Percentiles rank a stretch among this genome's conserved stretches.
Conservation (phyloP, 441 rosid species). For the Adansonia gregorii region DNA sequence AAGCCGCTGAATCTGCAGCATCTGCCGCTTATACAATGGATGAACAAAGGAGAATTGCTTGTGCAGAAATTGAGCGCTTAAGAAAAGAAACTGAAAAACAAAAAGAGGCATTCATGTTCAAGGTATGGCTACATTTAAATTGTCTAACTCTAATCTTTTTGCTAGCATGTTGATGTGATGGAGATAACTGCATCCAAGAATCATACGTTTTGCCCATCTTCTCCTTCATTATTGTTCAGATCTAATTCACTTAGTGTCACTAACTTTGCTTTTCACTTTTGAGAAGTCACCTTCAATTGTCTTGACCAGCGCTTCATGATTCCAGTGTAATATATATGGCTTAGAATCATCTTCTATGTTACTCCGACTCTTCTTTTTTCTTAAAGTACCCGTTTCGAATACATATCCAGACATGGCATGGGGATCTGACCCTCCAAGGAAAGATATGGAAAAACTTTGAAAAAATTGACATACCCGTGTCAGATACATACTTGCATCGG, state of each 20-base stretch:
- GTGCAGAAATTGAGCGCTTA: constrained; percentile 71
- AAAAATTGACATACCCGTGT: too few species aligned
- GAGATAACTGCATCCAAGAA: constrained; percentile 3
- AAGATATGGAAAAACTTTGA: too few species aligned
- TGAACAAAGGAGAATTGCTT: constrained; percentile 82
- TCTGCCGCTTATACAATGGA: constrained; percentile 90
- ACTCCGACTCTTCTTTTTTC: too few species aligned
- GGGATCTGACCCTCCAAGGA: too few species aligned
- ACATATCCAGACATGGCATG: too few species aligned
- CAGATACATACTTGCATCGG: too few species aligned
- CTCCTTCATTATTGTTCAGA: not conserved
- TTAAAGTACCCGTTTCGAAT: too few species aligned
- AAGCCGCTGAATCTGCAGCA: constrained; percentile 98
- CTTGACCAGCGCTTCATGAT: constrained; percentile 12
- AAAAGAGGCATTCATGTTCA: constrained; percentile 51
- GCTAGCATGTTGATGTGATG: not conserved
- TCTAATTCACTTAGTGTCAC: not conserved
- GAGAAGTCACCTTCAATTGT: not conserved
- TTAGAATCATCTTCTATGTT: not conserved
- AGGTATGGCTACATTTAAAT: constrained; percentile 46
- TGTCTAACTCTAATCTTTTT: not conserved
- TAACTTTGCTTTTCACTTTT: constrained; percentile 14
- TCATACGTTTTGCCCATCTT: constrained; percentile 1
- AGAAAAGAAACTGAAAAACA: constrained; percentile 60
- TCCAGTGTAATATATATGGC: not conserved